Evolutionary conservation across 176 grass and related monocot species (phyloP).

Genomic region (Raddia distichophylla): DNA sequence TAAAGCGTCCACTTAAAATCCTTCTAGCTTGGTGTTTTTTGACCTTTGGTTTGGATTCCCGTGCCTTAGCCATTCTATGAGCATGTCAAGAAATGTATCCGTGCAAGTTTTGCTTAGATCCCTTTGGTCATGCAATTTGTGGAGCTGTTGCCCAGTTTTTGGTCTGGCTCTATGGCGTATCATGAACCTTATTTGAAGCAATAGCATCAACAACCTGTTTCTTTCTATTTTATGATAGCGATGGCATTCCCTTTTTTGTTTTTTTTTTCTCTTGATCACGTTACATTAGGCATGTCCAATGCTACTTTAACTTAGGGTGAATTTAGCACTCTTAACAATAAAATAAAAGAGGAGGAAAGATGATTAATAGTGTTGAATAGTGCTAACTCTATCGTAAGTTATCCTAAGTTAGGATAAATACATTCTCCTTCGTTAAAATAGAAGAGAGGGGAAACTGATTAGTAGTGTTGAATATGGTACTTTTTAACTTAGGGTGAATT

Average conservation of each 20-base stretch:
- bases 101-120: slow-evolving; percentile 46
- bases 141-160: slow-evolving; percentile 21
- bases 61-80: not conserved
- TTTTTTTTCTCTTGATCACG: not conserved
- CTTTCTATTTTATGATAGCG: slow-evolving; percentile 26
- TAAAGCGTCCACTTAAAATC: not conserved
- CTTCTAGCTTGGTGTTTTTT: slow-evolving; percentile 20
- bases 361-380: too few relatives aligned
- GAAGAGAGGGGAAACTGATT: too few relatives aligned
- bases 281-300: too few relatives aligned
- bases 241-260: not conserved
- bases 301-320: too few relatives aligned
- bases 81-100: slow-evolving; percentile 20
- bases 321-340: too few relatives aligned
- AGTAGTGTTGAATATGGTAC: too few relatives aligned
- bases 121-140: slow-evolving; percentile 9
- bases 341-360: too few relatives aligned
- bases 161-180: not conserved
- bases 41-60: not conserved
- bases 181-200: slow-evolving; percentile 42
- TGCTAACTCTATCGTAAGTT: too few relatives aligned
- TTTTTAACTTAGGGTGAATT: too few relatives aligned
- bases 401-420: too few relatives aligned
- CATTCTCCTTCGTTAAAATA: too few relatives aligned
- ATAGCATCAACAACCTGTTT: slow-evolving; percentile 33